phyloP scores from a whole-genome alignment of 108 stramenopile genomes.

The Skeletonema potamos region DNA sequence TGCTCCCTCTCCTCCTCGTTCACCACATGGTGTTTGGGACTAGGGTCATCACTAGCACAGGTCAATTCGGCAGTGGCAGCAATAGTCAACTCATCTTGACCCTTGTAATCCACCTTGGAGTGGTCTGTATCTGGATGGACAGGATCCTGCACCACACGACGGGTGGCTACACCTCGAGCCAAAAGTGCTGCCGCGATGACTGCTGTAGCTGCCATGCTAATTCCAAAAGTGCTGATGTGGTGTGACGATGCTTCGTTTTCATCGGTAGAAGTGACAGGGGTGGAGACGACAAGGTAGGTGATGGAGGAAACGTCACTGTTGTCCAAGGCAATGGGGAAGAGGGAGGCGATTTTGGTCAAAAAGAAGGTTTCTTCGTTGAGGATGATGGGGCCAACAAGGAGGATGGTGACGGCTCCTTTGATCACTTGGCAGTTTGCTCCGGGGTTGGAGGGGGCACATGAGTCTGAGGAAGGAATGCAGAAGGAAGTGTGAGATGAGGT shows the following conservation, averaged over 20 bases:
- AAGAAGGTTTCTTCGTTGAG: neutral
- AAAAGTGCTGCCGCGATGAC: neutral
- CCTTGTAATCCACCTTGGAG: neutral
- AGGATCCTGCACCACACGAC: neutral
- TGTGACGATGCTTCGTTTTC: neutral
- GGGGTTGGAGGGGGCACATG: neutral
- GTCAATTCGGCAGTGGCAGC: neutral
- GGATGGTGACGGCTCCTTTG: conserved; percentile 6
- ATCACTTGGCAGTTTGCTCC: neutral
- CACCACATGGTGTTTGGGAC: conserved; percentile 18
- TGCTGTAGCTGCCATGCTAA: neutral
- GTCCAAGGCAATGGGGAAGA: neutral
- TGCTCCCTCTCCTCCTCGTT: conserved; percentile 19
- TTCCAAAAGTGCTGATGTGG: neutral
- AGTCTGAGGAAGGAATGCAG: neutral
- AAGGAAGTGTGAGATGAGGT: neutral
- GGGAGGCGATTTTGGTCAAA: neutral
- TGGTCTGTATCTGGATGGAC: neutral
- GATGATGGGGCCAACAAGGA: neutral
- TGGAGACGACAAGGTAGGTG: neutral
- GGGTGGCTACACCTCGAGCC: neutral
- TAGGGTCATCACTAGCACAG: neutral
- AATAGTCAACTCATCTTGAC: neutral
- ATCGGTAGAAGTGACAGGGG: neutral
- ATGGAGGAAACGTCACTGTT: neutral